These are phyloP conservation scores for Geotrichum europaeum DNA, from an alignment of 1,139 yeast genomes.

Conservation along the genomic window DNA sequence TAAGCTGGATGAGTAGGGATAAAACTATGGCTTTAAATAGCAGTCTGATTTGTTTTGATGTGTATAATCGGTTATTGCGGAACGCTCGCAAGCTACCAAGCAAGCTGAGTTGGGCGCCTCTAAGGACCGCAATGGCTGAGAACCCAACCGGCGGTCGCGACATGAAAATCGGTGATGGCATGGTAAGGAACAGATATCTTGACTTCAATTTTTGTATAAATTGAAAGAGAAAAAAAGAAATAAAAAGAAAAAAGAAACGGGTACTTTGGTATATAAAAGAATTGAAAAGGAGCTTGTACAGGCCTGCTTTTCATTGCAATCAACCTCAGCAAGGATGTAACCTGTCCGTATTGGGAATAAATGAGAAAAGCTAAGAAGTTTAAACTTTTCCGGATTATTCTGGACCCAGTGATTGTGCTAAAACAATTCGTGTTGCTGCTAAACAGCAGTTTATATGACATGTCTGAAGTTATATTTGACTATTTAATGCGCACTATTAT, in stretches of 20 bases:
- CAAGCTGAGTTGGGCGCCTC: conserved; percentile 50
- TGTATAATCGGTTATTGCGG: conserved; percentile 23
- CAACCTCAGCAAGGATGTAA: neutral
- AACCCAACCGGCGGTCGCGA: conserved; percentile 48
- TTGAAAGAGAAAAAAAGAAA: neutral
- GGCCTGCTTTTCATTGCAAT: neutral
- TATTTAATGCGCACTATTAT: too few species aligned
- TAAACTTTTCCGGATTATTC: neutral
- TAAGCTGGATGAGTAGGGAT: neutral
- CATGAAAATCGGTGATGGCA: conserved; percentile 47
- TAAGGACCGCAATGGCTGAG: conserved; percentile 42
- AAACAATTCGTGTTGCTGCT: neutral
- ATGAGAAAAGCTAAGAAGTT: neutral
- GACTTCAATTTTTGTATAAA: neutral
- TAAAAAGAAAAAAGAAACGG: neutral
- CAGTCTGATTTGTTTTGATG: neutral
- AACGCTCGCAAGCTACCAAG: conserved; percentile 46
- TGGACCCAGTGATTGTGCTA: neutral
- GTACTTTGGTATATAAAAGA: neutral
- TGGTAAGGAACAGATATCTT: conserved; percentile 24
- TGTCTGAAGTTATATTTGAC: too few species aligned
- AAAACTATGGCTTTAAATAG: neutral
- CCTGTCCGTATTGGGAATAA: neutral
- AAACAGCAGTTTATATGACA: too few species aligned
- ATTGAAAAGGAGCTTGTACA: neutral